Evolutionary conservation across 805 yeast species (phyloP), one percentile per base, ranked within the genome.

Genomic region (Debaryomyces maramus): DNA sequence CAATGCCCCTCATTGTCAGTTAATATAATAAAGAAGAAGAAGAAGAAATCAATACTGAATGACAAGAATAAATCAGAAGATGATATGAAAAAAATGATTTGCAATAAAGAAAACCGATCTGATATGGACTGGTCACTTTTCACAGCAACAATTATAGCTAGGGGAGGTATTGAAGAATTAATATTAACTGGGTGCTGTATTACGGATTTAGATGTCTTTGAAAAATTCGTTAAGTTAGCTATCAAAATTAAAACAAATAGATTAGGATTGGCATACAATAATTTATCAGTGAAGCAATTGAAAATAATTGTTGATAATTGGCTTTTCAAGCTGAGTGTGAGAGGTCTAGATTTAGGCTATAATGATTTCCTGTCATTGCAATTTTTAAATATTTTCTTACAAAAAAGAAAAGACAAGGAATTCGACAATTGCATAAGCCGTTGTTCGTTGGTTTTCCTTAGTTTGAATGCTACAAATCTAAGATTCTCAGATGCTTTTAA

Each of bases 101-200:
- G 76, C 45, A 76, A 76, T 52, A 53, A 55, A 21, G 73, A 74
- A 19, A 70, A 82, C 52, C 73, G 97, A 42, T 77, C 87, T 2
- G 82, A 80, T 40, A 81, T 83, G 83, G 89, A 90, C 60, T 90
- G 97, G 97, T 63, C 77, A 2, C 63, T 87, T 34, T 74, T 91
- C 41, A 78, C 81, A 3, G 84, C 86, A 9, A 82, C 95, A 0
- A 55, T 90, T 14, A 70, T 72, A 14, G 75, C 74, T 14, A 69
- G 96, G 46, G 83, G 83, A 30, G 91, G 93, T 3, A 74, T 90
- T 21, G 91, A 83, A 45, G 96, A 88, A 53, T 63, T 90, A 41
- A 71, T 88, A 27, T 60, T 90, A 36, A 86, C 88, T 36, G 97
- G 97, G 13, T 74, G 88, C 68, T 63, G 85, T 65, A 73, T 81